Evolutionary conservation across 306 rosid genomes (phyloP).

Genomic region (Quercus alba): DNA sequence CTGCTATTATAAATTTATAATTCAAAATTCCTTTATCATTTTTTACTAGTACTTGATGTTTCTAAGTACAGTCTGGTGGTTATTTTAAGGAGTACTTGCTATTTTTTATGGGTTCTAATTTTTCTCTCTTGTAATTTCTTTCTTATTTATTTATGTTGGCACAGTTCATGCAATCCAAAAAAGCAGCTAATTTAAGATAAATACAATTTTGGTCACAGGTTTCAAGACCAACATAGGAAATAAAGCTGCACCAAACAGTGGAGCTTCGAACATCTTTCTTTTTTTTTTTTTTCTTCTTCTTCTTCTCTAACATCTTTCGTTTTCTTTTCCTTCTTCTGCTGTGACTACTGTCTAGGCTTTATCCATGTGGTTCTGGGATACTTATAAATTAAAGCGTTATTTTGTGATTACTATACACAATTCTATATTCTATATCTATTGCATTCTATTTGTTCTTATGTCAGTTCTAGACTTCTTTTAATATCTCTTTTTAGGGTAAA

Average conservation of each 20-base stretch:
- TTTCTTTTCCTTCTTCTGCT: neutral
- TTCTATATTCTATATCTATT: neutral
- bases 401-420: slow-evolving; percentile 23
- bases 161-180: neutral
- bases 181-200: neutral
- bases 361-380: neutral
- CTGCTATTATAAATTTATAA: neutral
- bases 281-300: neutral
- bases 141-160: neutral
- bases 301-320: neutral
- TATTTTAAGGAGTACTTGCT: neutral
- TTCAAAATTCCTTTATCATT: neutral
- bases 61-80: neutral
- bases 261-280: slow-evolving; percentile 20
- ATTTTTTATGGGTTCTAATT: neutral
- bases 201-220: slow-evolving; percentile 37
- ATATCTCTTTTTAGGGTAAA: neutral
- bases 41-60: neutral
- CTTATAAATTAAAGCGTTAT: neutral
- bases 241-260: slow-evolving; percentile 17
- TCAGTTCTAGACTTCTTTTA: neutral
- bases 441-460: neutral
- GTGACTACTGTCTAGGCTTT: neutral
- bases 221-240: slow-evolving; percentile 38
- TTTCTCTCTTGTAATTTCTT: neutral